Conservation (phyloP, 768 basidiomycete genomes). For the Leccinellum luteum region DNA sequence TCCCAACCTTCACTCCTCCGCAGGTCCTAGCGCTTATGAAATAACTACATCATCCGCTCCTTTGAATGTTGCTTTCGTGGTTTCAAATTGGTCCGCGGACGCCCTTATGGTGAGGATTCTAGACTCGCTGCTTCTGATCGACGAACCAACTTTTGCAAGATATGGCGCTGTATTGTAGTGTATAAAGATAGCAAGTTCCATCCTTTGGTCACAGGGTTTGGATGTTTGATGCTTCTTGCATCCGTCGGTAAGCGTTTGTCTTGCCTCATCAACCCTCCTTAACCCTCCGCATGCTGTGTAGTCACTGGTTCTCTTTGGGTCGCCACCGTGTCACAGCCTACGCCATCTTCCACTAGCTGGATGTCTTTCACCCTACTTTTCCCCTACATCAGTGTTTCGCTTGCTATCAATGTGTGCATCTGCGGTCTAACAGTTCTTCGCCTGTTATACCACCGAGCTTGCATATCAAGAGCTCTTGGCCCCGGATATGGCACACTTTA, state of each 20-base stretch:
- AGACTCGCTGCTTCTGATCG: neutral
- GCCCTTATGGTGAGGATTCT: constrained; percentile 26
- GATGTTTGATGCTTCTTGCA: constrained; percentile 21
- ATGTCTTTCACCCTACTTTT: constrained; percentile 34
- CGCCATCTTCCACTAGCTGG: constrained; percentile 16
- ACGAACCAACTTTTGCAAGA: constrained; percentile 11
- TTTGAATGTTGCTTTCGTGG: constrained; percentile 29
- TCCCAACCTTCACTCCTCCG: no score
- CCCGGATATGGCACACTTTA: constrained; percentile 27
- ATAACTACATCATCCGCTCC: constrained; percentile 24
- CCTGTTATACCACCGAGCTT: constrained; percentile 28
- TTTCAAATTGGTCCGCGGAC: constrained; percentile 32
- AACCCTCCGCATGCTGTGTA: neutral
- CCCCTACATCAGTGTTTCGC: constrained; percentile 33
- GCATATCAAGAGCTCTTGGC: constrained; percentile 27
- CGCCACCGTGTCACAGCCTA: constrained; percentile 26
- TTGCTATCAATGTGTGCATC: constrained; percentile 32
- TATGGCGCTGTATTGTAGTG: constrained; percentile 34
- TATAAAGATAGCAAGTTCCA: constrained; percentile 29
- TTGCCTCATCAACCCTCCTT: neutral
- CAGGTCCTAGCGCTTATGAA: constrained; percentile 28
- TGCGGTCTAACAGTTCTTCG: constrained; percentile 32
- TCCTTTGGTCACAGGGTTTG: constrained; percentile 13
- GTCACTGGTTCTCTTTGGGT: constrained; percentile 32
- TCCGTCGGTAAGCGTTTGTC: constrained; percentile 20